phyloP scores from a whole-genome alignment of 345 rosid species.

The Hypericum perforatum region DNA sequence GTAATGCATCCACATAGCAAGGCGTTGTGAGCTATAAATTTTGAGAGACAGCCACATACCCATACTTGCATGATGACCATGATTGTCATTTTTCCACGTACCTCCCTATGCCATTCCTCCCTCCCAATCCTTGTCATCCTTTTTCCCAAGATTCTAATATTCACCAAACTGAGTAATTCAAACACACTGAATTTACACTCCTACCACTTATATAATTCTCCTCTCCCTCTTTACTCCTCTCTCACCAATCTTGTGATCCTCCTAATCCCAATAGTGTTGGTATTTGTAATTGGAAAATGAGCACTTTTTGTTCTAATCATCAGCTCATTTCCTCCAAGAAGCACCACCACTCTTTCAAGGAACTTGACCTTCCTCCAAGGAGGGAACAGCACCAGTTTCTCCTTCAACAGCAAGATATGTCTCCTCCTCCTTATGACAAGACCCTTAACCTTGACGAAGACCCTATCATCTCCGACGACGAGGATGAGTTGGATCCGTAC shows the following conservation, averaged over 20 bases:
- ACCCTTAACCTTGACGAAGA: background rate
- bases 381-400: conserved; percentile 28
- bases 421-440: conserved; percentile 1
- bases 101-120: conserved; percentile 12
- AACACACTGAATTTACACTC: conserved; percentile 11
- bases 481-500: conserved; percentile 30
- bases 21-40: conserved; percentile 11
- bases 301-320: conserved; percentile 40
- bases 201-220: conserved; percentile 14
- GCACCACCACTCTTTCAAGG: conserved; percentile 20
- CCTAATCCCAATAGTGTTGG: background rate
- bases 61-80: conserved; percentile 43
- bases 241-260: background rate
- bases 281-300: conserved; percentile 14
- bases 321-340: conserved; percentile 20
- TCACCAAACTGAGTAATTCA: background rate
- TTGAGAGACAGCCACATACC: conserved; percentile 32
- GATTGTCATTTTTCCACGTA: conserved; percentile 41
- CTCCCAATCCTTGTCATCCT: conserved; percentile 10
- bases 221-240: background rate
- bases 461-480: conserved; percentile 16
- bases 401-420: conserved; percentile 12
- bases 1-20: conserved; percentile 18
- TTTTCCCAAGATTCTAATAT: conserved; percentile 1
- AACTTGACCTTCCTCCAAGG: conserved; percentile 55